Evolutionary conservation across 345 rosid species (phyloP).

Genomic region (Mangifera indica): DNA sequence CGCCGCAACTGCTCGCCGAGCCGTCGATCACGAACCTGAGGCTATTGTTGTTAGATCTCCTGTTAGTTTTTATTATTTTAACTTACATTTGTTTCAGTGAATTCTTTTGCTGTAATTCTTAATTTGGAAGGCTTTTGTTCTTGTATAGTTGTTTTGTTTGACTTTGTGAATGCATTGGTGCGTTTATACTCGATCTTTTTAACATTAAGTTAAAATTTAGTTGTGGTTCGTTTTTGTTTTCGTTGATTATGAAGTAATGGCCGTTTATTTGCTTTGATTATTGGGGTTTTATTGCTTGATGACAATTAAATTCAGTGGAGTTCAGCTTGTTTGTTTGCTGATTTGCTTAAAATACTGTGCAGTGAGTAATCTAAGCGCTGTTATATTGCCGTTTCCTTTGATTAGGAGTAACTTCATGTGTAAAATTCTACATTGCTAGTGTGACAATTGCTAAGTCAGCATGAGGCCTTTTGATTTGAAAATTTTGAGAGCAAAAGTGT

Average conservation of each 20-base stretch:
- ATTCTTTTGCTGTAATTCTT: constrained; percentile 4
- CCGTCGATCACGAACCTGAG: constrained; percentile 57
- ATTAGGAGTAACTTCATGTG: not conserved
- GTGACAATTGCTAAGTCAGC: not conserved
- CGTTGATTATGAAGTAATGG: not conserved
- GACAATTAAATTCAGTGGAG: not conserved
- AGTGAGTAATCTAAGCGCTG: not conserved
- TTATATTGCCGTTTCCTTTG: not conserved
- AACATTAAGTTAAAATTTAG: not conserved
- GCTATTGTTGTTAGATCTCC: constrained; percentile 72
- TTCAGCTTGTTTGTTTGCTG: not conserved
- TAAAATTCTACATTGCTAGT: not conserved
- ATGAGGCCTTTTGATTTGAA: not conserved
- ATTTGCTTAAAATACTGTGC: not conserved
- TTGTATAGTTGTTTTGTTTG: not conserved
- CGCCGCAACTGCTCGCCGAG: constrained; percentile 15
- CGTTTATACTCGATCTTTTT: not conserved
- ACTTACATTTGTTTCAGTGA: not conserved
- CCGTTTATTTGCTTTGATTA: not conserved
- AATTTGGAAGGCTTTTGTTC: not conserved
- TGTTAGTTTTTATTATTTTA: constrained; percentile 41
- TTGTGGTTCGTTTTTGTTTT: not conserved
- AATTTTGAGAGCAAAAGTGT: not conserved
- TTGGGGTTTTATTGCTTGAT: not conserved
- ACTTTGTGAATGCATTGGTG: not conserved